These are phyloP conservation scores for Terfezia claveryi DNA, from an alignment of 495 filamentous ascomycete genomes.

Conservation along the genomic window DNA sequence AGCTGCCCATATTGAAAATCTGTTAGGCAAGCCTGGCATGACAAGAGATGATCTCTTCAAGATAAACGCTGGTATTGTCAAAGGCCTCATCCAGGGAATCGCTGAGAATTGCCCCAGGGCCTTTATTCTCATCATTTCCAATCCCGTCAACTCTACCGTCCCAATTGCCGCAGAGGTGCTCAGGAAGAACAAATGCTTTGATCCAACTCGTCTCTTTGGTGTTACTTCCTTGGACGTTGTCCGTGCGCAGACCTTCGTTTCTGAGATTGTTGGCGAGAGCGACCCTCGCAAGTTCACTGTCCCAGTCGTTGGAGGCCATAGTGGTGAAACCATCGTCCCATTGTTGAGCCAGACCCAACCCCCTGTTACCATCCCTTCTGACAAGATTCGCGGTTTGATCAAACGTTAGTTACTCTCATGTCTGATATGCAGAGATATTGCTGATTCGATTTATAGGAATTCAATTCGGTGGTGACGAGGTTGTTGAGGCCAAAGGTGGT, in stretches of 20 bases:
- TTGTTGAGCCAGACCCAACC: constrained; percentile 82
- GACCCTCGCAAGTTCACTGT: constrained; percentile 62
- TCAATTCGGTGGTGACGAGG: constrained; percentile 96
- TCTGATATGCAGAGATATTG: neutral
- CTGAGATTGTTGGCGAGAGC: constrained; percentile 57
- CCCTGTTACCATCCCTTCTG: constrained; percentile 53
- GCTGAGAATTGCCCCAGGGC: constrained; percentile 78
- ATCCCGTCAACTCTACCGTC: constrained; percentile 97
- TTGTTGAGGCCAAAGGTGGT: constrained; percentile 94
- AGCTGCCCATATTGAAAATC: constrained; percentile 5
- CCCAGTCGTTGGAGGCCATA: constrained; percentile 92
- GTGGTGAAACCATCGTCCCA: constrained; percentile 91
- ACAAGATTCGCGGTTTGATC: constrained; percentile 67
- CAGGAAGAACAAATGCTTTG: constrained; percentile 78
- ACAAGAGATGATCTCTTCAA: constrained; percentile 98
- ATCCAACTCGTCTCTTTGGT: constrained; percentile 85
- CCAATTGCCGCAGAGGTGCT: constrained; percentile 92
- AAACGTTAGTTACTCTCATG: constrained; percentile 37
- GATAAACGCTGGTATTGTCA: constrained; percentile 89
- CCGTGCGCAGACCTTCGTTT: constrained; percentile 89
- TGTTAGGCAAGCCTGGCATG: constrained; percentile 90
- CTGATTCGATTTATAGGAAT: constrained; percentile 33
- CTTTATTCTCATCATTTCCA: constrained; percentile 88
- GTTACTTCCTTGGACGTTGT: constrained; percentile 97
- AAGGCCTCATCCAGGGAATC: constrained; percentile 60